A percentile compares a stretch with the other conserved stretches of the same genome.
phyloP scores from a whole-genome alignment of 495 filamentous ascomycete genomes.

The Xylaria acuta region DNA sequence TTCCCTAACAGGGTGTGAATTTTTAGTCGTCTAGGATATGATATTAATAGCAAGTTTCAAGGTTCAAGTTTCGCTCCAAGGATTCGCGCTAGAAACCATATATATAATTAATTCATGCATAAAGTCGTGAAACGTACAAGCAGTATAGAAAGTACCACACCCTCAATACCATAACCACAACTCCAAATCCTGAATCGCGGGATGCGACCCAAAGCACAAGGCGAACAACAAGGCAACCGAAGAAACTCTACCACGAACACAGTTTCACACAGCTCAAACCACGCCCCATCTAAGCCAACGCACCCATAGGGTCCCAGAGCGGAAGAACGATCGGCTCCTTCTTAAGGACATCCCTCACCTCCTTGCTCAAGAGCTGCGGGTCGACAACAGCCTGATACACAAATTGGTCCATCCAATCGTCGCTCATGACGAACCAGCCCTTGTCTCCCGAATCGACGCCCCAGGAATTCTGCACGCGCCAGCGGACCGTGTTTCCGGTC shows the following conservation, averaged over 20 bases:
- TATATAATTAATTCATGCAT: not conserved
- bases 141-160: not conserved
- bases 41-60: not conserved
- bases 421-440: slow-evolving; percentile 87
- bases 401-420: slow-evolving; percentile 88
- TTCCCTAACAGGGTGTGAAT: not conserved
- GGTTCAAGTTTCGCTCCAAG: not conserved
- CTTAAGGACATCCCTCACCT: slow-evolving; percentile 70
- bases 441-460: slow-evolving; percentile 68
- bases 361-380: slow-evolving; percentile 67
- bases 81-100: not conserved
- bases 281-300: slow-evolving; percentile 62
- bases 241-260: not conserved
- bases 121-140: slow-evolving; percentile 6
- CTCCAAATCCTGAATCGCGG: not conserved
- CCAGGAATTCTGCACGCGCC: slow-evolving; percentile 90
- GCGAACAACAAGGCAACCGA: not conserved
- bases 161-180: not conserved
- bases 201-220: not conserved
- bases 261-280: not conserved
- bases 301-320: slow-evolving; percentile 89
- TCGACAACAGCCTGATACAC: slow-evolving; percentile 88
- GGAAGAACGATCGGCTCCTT: slow-evolving; percentile 73
- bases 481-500: slow-evolving; percentile 69
- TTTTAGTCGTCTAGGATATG: not conserved